Percentiles rank a stretch among this genome's conserved stretches.
Conservation (phyloP, 2,329 filamentous ascomycete species). For the Venturia carpophila region DNA sequence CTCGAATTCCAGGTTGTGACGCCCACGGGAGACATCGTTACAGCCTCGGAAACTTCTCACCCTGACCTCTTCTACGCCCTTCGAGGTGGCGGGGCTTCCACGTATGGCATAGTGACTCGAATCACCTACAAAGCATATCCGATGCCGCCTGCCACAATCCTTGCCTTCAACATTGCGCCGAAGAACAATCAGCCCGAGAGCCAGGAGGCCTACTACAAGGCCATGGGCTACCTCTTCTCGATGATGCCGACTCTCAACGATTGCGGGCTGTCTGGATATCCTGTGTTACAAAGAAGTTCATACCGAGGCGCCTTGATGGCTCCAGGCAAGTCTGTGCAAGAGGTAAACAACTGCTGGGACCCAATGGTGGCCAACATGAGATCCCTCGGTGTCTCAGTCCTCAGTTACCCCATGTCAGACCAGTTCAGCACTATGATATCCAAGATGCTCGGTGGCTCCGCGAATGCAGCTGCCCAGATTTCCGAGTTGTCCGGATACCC, state of each 20-base stretch:
- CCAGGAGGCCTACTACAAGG: conserved; percentile 14
- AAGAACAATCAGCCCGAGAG: neutral
- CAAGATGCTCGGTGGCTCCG: neutral
- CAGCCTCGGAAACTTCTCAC: conserved; percentile 30
- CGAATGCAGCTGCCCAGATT: neutral
- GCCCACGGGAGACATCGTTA: conserved; percentile 31
- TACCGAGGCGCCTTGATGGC: neutral
- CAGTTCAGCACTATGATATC: neutral
- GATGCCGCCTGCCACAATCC: conserved; percentile 20
- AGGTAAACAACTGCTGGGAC: conserved; percentile 11
- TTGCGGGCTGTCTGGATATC: conserved; percentile 17
- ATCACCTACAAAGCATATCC: conserved; percentile 28
- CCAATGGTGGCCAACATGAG: conserved; percentile 9
- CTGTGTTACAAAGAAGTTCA: neutral
- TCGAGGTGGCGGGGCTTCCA: conserved; percentile 33
- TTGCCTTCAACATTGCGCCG: neutral
- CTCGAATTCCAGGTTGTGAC: conserved; percentile 38
- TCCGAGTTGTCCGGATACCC: conserved; percentile 1
- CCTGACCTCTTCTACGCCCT: conserved; percentile 35
- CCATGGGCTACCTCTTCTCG: conserved; percentile 18
- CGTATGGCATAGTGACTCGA: conserved; percentile 31
- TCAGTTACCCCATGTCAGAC: conserved; percentile 1
- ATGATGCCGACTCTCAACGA: conserved; percentile 16
- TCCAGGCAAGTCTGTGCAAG: conserved; percentile 12
- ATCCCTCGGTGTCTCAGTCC: conserved; percentile 1